Evolutionary conservation across 495 filamentous ascomycete genomes (phyloP).

Genomic region (Xylaria grammica): DNA sequence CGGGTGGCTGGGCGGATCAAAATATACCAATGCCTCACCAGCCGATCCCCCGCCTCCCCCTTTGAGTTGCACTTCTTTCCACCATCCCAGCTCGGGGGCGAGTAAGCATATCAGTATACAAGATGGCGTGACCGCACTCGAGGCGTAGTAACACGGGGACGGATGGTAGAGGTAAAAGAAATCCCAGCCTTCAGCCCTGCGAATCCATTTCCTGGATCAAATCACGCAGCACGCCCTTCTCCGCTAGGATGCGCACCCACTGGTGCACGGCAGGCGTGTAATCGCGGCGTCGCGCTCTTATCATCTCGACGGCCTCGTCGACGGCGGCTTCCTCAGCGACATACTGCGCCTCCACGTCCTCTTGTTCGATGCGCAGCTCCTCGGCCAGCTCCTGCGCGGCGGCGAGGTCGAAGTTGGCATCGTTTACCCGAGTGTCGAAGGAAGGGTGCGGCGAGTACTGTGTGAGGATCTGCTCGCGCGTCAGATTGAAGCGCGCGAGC

Average conservation of each 20-base stretch:
- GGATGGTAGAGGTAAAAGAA: no score
- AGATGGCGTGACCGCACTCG: no score
- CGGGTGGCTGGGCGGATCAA: no score
- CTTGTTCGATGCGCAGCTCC: slow-evolving; percentile 32
- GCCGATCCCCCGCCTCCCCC: no score
- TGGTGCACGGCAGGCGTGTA: slow-evolving; percentile 49
- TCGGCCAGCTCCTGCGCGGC: slow-evolving; percentile 25
- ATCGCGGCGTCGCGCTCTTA: slow-evolving; percentile 44
- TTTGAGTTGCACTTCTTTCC: no score
- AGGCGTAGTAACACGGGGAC: no score
- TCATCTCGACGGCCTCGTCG: slow-evolving; percentile 31
- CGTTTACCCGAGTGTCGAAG: slow-evolving; percentile 15
- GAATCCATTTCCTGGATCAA: slow-evolving; percentile 34
- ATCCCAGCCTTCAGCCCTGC: neutral
- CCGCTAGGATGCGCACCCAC: slow-evolving; percentile 49
- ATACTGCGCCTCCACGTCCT: slow-evolving; percentile 33
- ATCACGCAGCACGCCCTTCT: slow-evolving; percentile 43
- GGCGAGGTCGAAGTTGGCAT: slow-evolving; percentile 15
- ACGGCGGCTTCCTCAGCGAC: slow-evolving; percentile 28
- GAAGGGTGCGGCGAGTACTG: slow-evolving; percentile 4
- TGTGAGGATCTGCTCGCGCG: slow-evolving; percentile 23
- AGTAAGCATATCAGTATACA: no score
- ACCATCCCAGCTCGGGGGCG: no score
- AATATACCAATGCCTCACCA: no score
- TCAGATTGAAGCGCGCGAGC: slow-evolving; percentile 34